A percentile compares a stretch with the other conserved stretches of the same genome.
These are phyloP conservation scores for Umbellularia californica DNA, from an alignment of 164 flowering plant species.

Conservation along the genomic window DNA sequence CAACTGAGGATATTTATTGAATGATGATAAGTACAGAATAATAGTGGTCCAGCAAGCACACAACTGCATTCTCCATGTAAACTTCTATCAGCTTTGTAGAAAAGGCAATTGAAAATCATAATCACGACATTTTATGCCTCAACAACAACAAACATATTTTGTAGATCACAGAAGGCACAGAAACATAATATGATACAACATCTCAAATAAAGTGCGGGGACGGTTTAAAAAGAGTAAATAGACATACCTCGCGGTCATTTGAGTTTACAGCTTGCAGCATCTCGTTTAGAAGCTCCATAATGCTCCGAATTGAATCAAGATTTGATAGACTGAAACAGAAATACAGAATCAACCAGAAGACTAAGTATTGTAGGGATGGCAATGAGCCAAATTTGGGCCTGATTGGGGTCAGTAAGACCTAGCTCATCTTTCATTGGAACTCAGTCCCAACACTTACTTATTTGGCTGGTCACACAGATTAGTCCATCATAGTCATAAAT, in stretches of 20 bases:
- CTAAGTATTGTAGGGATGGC: neutral
- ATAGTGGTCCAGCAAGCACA: too few relatives aligned
- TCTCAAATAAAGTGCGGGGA: neutral
- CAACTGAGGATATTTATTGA: too few relatives aligned
- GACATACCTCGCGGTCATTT: conserved; percentile 50
- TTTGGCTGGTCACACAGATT: neutral
- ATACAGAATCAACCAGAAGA: neutral
- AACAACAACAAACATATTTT: too few relatives aligned
- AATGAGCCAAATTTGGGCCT: neutral
- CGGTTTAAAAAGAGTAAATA: neutral
- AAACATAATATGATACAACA: too few relatives aligned
- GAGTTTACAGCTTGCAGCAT: conserved; percentile 93
- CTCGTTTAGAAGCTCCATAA: conserved; percentile 69
- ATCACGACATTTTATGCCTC: too few relatives aligned
- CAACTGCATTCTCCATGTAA: too few relatives aligned
- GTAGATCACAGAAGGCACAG: too few relatives aligned
- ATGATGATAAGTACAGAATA: neutral
- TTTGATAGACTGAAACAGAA: conserved; percentile 42
- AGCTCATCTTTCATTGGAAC: neutral
- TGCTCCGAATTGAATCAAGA: conserved; percentile 67
- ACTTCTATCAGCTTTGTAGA: too few relatives aligned
- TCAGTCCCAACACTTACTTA: neutral
- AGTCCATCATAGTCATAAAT: neutral
- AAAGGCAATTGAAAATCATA: too few relatives aligned
- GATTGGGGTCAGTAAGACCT: neutral